A percentile compares a stretch with the other conserved stretches of the same genome.
Evolutionary conservation across 1,284 basidiomycete genomes (phyloP).

Genomic region (Puccinia coronata): DNA sequence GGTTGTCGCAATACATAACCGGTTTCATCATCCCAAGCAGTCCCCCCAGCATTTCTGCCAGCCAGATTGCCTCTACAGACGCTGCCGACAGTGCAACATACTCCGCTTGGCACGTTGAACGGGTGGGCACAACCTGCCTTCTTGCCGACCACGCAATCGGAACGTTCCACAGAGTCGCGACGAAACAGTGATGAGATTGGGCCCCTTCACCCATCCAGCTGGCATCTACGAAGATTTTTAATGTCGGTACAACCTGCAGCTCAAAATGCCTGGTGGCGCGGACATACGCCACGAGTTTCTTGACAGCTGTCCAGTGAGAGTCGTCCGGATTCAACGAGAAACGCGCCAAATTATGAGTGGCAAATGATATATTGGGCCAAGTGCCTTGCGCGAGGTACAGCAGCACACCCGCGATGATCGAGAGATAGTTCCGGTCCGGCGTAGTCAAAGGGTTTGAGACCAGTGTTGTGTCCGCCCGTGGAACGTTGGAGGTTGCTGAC

Average conservation of each 20-base stretch:
- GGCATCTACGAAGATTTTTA: not conserved
- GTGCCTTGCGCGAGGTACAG: not conserved
- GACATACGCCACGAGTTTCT: not conserved
- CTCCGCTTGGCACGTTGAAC: constrained; percentile 10
- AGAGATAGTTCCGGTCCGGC: not conserved
- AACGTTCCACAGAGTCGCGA: not conserved
- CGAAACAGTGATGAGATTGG: not conserved
- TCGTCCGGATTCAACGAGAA: not conserved
- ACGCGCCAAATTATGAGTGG: not conserved
- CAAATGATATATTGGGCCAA: not conserved
- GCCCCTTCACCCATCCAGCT: not conserved
- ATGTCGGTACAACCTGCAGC: not conserved
- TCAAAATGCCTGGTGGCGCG: not conserved
- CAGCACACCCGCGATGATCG: not conserved
- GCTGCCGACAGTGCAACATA: not conserved
- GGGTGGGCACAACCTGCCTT: not conserved
- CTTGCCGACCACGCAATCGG: not conserved
- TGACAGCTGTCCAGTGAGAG: not conserved
- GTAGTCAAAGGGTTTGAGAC: not conserved
- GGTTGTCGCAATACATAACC: not conserved
- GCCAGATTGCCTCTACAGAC: not conserved
- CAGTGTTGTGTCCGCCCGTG: not conserved
- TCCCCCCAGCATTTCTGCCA: not conserved
- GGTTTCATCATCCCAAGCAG: not conserved
- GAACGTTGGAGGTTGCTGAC: not conserved